These are phyloP conservation scores for Juglanconis oblonga DNA, from an alignment of 2,329 filamentous ascomycete genomes.

Conservation along the genomic window DNA sequence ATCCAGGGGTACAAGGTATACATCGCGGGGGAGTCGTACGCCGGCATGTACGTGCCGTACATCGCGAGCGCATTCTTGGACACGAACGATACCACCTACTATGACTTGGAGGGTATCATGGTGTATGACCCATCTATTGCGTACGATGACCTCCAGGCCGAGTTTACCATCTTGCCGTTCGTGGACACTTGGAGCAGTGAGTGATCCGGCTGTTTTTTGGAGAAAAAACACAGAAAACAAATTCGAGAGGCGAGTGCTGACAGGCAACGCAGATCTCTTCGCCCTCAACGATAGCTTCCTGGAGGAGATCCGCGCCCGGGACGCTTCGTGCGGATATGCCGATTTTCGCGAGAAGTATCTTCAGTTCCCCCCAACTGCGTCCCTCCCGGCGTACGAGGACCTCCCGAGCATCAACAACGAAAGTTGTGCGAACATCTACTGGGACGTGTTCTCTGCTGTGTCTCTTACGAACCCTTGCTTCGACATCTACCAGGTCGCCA, in stretches of 20 bases:
- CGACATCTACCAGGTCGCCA: conserved; percentile 70
- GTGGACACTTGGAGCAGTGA: conserved; percentile 48
- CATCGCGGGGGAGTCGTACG: conserved; percentile 71
- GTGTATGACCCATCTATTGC: conserved; percentile 70
- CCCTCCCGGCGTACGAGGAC: conserved; percentile 44
- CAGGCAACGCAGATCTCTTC: conserved; percentile 42
- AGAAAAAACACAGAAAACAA: too few species aligned
- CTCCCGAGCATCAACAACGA: conserved; percentile 36
- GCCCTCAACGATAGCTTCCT: conserved; percentile 60
- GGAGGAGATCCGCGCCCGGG: conserved; percentile 47
- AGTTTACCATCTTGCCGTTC: conserved; percentile 53
- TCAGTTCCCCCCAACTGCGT: conserved; percentile 64
- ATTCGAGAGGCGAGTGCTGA: background rate
- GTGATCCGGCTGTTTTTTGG: background rate
- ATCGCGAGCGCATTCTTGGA: conserved; percentile 72
- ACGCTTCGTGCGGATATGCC: conserved; percentile 60
- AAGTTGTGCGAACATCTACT: conserved; percentile 56
- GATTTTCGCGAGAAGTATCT: conserved; percentile 60
- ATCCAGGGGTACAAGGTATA: conserved; percentile 68
- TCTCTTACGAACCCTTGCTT: conserved; percentile 71
- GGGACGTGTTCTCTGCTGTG: conserved; percentile 52
- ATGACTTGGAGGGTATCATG: conserved; percentile 64
- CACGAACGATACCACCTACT: conserved; percentile 61
- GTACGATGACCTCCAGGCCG: conserved; percentile 40
- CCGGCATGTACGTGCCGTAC: conserved; percentile 66